These are phyloP conservation scores for Castanea sativa DNA, from an alignment of 306 rosid species.

Conservation along the genomic window DNA sequence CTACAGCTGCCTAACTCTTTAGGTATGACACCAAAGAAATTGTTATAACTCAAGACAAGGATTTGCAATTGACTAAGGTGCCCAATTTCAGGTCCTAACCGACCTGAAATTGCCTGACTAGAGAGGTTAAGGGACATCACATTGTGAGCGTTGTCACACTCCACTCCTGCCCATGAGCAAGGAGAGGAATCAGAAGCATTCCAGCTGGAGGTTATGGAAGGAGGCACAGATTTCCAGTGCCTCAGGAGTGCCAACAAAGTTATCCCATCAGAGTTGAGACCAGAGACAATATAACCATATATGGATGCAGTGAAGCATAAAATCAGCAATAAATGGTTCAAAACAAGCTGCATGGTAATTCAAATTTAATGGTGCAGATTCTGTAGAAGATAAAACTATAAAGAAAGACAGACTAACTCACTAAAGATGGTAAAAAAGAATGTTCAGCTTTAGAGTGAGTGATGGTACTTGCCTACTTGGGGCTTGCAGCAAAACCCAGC, in stretches of 20 bases:
- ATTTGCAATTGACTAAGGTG: constrained; percentile 37
- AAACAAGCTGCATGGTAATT: constrained; percentile 22
- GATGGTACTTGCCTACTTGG: neutral
- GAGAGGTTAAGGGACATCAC: constrained; percentile 58
- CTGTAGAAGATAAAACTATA: neutral
- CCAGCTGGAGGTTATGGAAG: constrained; percentile 55
- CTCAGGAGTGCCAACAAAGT: constrained; percentile 46
- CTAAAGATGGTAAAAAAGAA: neutral
- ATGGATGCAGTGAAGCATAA: constrained; percentile 33
- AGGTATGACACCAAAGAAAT: constrained; percentile 48
- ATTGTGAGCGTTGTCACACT: constrained; percentile 43
- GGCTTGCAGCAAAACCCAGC: neutral
- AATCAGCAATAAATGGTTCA: constrained; percentile 27
- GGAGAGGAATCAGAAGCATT: constrained; percentile 57
- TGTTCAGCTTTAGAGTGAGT: neutral
- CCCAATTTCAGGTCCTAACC: constrained; percentile 53
- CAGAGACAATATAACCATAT: constrained; percentile 2
- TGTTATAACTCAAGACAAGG: constrained; percentile 33
- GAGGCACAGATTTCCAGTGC: constrained; percentile 48
- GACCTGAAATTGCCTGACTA: constrained; percentile 43
- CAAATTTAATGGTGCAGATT: neutral
- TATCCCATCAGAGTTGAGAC: constrained; percentile 64
- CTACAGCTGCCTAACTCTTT: constrained; percentile 41
- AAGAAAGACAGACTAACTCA: neutral
- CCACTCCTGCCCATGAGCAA: constrained; percentile 73